Base-by-base conservation (phyloP, 1,284 basidiomycete genomes). In the Apiotrichum gamsii region DNA sequence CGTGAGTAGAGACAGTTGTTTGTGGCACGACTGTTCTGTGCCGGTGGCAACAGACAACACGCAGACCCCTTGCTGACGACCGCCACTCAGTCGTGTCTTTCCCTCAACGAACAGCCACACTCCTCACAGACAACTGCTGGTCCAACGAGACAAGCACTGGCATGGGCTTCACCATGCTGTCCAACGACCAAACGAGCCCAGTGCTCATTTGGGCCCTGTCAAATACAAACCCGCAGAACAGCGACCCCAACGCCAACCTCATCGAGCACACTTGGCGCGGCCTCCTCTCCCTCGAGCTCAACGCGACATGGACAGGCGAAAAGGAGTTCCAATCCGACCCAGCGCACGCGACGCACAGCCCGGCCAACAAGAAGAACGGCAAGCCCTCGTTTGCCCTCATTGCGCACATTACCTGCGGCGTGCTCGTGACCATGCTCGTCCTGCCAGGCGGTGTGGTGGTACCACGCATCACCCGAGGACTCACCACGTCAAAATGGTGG, bases 391-490 rank as follows among this genome's bases (percentile, higher is more conserved):
- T 48, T 8, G 43, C 38, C 69, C 72, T 82, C 29, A 61, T 82
- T 35, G 77, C 80, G 1, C 82, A 83, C 64, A 80, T 76, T 2
- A 69, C 78, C 25, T 70, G 80, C 47, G 78, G 76, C 37, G 70
- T 72, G 6, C 43, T 80, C 21, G 82, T 78, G 1, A 82, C 82
- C 57, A 68, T 83, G 48, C 38, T 83, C 8, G 64, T 84, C 29
- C 69, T 84, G 0, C 83, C 83, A 3, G 61, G 72, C 18, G 82
- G 81, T 5, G 78, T 77, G 2, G 69, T 85, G 25, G 55, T 83
- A 20, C 81, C 79, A 1, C 75, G 83, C 29, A 80, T 77, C 54
- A 69, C 79, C 19, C 72, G 82, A 43, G 82, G 79, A 0, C 75
- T 79, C 54, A 74, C 75, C 10, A 69, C 69, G 0, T 67, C 62